phyloP scores from a whole-genome alignment of 2,329 filamentous ascomycete genomes.

The Penicillium thymicola region DNA sequence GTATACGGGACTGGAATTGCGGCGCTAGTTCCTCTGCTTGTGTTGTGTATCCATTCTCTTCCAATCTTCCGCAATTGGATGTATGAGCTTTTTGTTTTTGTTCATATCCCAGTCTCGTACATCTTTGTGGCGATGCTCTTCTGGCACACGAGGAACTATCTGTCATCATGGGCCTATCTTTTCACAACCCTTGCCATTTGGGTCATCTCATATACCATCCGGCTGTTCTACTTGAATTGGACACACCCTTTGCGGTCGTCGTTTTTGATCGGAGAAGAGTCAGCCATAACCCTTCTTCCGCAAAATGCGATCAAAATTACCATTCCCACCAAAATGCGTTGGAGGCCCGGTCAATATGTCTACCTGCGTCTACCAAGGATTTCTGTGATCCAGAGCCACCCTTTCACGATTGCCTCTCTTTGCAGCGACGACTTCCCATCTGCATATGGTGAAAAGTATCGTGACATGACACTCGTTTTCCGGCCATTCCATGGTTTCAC shows the following conservation, averaged over 20 bases:
- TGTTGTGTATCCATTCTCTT: conserved; percentile 82
- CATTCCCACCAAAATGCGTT: conserved; percentile 86
- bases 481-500: conserved; percentile 91
- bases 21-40: conserved; percentile 70
- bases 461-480: conserved; percentile 88
- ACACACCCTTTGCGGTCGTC: conserved; percentile 72
- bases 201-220: conserved; percentile 67
- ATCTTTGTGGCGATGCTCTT: conserved; percentile 82
- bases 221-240: conserved; percentile 89
- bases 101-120: conserved; percentile 79
- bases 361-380: conserved; percentile 94
- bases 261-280: conserved; percentile 82
- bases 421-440: conserved; percentile 93
- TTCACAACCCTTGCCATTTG: conserved; percentile 78
- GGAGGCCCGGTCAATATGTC: conserved; percentile 91
- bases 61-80: conserved; percentile 71
- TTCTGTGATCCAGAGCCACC: conserved; percentile 86
- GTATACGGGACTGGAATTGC: conserved; percentile 85
- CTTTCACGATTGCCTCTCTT: conserved; percentile 89
- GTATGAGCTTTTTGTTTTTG: conserved; percentile 79
- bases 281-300: conserved; percentile 80
- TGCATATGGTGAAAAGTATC: conserved; percentile 80
- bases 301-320: conserved; percentile 96
- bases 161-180: conserved; percentile 86
- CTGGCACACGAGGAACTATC: conserved; percentile 93